phyloP scores from a whole-genome alignment of 2,329 filamentous ascomycete genomes.

The Botrytis porri region DNA sequence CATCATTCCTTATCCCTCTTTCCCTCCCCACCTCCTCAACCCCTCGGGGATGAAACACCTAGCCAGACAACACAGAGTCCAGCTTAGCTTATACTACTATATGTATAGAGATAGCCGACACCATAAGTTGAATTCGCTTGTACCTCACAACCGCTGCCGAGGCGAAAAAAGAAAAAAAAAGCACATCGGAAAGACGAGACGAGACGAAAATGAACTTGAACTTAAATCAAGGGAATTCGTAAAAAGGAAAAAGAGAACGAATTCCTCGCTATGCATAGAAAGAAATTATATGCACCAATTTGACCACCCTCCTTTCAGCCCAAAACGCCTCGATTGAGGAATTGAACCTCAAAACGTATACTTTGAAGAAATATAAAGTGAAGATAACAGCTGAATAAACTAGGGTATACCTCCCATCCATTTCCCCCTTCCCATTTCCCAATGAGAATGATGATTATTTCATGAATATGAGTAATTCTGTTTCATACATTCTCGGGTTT shows the following conservation, averaged over 20 bases:
- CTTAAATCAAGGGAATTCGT: background rate
- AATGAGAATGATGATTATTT: background rate
- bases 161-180: background rate
- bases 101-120: background rate
- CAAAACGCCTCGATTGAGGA: slow-evolving; percentile 3
- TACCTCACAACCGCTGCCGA: background rate
- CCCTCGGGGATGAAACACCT: background rate
- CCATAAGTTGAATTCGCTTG: background rate
- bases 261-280: slow-evolving; percentile 23
- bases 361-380: background rate
- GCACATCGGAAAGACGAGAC: background rate
- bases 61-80: background rate
- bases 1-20: background rate
- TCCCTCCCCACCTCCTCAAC: background rate
- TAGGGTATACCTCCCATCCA: slow-evolving; percentile 10
- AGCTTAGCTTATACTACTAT: background rate
- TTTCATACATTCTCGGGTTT: slow-evolving; percentile 4
- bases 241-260: slow-evolving; percentile 14
- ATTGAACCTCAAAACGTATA: slow-evolving; percentile 1
- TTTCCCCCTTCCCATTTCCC: slow-evolving; percentile 21
- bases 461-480: background rate
- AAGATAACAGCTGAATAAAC: slow-evolving; percentile 8
- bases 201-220: background rate
- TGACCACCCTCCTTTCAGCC: background rate
- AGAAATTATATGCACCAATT: slow-evolving; percentile 3